A percentile compares a stretch with the other conserved stretches of the same genome.
Evolutionary conservation across 768 basidiomycete species (phyloP).

Genomic region (Rhodotorula babjevae): DNA sequence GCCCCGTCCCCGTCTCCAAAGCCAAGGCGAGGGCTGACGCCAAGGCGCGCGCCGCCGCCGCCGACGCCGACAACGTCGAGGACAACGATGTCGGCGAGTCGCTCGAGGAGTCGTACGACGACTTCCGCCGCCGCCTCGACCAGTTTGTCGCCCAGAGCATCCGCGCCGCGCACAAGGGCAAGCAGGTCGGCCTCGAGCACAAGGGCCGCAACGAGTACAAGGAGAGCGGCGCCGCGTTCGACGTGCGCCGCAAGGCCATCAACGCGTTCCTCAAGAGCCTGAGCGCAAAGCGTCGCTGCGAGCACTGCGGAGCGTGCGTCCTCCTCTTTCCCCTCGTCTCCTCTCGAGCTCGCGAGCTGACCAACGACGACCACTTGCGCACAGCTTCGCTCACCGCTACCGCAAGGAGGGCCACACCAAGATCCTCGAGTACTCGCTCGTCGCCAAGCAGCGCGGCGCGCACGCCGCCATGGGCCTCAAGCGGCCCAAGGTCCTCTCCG

Average conservation of each 20-base stretch:
- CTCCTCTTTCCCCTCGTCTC: background rate
- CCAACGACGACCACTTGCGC: background rate
- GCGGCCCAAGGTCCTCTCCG: slow-evolving; percentile 68
- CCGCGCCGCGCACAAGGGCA: slow-evolving; percentile 15
- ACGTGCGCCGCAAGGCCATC: slow-evolving; percentile 76
- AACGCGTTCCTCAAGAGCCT: slow-evolving; percentile 70
- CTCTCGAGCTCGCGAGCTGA: background rate
- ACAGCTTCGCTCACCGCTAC: slow-evolving; percentile 71
- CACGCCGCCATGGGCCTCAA: slow-evolving; percentile 56
- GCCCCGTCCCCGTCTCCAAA: slow-evolving; percentile 12
- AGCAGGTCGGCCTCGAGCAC: slow-evolving; percentile 48
- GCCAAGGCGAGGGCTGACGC: slow-evolving; percentile 41
- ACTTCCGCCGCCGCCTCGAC: slow-evolving; percentile 62
- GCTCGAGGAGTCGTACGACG: slow-evolving; percentile 56
- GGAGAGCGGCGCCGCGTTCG: slow-evolving; percentile 81
- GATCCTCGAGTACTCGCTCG: slow-evolving; percentile 86
- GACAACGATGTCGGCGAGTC: slow-evolving; percentile 46
- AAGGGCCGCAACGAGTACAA: slow-evolving; percentile 43
- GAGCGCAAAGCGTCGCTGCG: slow-evolving; percentile 63
- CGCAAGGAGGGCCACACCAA: slow-evolving; percentile 92
- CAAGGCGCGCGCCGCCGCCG: slow-evolving; percentile 48
- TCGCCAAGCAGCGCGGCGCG: slow-evolving; percentile 66
- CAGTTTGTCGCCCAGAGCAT: slow-evolving; percentile 54
- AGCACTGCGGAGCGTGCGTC: slow-evolving; percentile 73
- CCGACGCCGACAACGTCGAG: slow-evolving; percentile 47